These are phyloP conservation scores for Helicostylum pulchrum DNA, from an alignment of 192 early-diverging fungal species.

Conservation along the genomic window DNA sequence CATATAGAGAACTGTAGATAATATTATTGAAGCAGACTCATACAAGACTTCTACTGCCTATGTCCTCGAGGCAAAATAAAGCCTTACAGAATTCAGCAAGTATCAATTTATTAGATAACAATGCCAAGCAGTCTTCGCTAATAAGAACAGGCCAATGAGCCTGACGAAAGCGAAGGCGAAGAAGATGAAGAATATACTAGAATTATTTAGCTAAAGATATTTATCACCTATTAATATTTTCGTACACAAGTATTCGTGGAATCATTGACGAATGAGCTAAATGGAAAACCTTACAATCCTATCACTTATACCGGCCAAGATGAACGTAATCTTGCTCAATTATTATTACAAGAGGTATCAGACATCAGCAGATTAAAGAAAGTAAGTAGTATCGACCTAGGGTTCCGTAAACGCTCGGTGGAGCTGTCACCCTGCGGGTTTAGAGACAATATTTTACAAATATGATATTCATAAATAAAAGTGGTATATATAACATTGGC, in stretches of 20 bases:
- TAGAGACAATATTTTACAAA: too few species aligned
- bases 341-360: slow-evolving; percentile 16
- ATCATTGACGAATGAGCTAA: slow-evolving; percentile 3
- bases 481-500: too few species aligned
- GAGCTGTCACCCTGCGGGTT: too few species aligned
- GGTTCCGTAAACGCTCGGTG: too few species aligned
- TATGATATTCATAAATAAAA: too few species aligned
- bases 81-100: slow-evolving; percentile 8
- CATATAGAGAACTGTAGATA: slow-evolving; percentile 13
- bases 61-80: slow-evolving; percentile 10
- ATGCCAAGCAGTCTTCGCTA: not conserved
- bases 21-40: slow-evolving; percentile 3
- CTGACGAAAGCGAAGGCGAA: not conserved
- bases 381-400: slow-evolving; percentile 3
- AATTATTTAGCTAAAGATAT: not conserved
- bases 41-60: slow-evolving; percentile 14
- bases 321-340: slow-evolving; percentile 6
- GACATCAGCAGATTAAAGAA: slow-evolving; percentile 14
- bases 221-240: not conserved
- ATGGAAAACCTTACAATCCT: slow-evolving; percentile 15
- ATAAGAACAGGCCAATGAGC: not conserved
- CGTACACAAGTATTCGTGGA: slow-evolving; percentile 2
- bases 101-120: slow-evolving; percentile 5
- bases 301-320: slow-evolving; percentile 10
- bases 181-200: not conserved